phyloP scores from a whole-genome alignment of 2,329 filamentous ascomycete genomes.

The Tolypocladium pustulatum region DNA sequence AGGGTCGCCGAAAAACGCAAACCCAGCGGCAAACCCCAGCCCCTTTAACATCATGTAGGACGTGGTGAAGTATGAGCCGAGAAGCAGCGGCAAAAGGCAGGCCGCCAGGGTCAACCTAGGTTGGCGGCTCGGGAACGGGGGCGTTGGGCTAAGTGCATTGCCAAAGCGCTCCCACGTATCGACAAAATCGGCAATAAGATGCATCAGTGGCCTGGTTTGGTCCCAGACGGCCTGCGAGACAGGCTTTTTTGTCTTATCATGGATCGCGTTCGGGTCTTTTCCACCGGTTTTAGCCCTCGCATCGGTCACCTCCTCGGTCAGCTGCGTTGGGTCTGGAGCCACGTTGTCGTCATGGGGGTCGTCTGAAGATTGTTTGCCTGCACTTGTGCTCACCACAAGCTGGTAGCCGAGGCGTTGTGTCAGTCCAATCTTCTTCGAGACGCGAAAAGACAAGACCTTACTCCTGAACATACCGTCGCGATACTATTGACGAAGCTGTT shows the following conservation, averaged over 20 bases:
- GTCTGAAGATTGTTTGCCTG: constrained; percentile 63
- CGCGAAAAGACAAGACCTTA: not conserved
- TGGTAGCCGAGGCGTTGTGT: constrained; percentile 17
- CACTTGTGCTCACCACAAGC: constrained; percentile 63
- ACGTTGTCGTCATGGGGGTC: constrained; percentile 42
- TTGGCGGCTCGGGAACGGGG: constrained; percentile 45
- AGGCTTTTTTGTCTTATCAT: constrained; percentile 71
- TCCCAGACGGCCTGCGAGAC: constrained; percentile 70
- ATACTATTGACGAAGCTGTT: constrained; percentile 70
- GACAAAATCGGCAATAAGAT: constrained; percentile 31
- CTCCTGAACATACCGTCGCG: constrained; percentile 21
- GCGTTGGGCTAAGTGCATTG: constrained; percentile 50
- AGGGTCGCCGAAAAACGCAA: constrained; percentile 73
- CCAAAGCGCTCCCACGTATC: constrained; percentile 42
- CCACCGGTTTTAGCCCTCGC: constrained; percentile 35
- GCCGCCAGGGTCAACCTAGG: constrained; percentile 45
- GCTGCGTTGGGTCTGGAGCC: constrained; percentile 39
- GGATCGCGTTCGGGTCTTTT: constrained; percentile 22
- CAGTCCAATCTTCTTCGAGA: constrained; percentile 20
- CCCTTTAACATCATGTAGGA: constrained; percentile 55
- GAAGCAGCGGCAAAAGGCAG: constrained; percentile 39
- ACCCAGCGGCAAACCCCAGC: constrained; percentile 55
- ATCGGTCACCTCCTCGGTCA: constrained; percentile 25
- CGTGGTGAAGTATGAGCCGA: constrained; percentile 41
- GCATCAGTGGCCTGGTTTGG: constrained; percentile 65